These are phyloP conservation scores for Zychaea mexicana DNA, from an alignment of 371 early-diverging fungal species.

Conservation along the genomic window DNA sequence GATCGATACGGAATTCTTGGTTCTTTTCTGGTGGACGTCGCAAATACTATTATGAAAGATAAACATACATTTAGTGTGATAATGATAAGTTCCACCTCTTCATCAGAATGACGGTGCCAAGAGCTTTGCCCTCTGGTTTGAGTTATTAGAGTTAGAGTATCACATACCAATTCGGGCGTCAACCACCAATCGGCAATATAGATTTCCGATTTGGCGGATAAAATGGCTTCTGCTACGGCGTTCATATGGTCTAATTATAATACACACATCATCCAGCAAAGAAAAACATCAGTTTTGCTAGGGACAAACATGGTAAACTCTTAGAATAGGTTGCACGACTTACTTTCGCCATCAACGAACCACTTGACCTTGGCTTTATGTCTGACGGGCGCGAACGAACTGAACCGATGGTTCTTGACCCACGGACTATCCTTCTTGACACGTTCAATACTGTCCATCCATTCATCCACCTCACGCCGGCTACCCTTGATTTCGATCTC, in stretches of 20 bases:
- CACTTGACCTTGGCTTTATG: slow-evolving; percentile 68
- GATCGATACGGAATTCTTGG: slow-evolving; percentile 81
- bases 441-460: slow-evolving; percentile 61
- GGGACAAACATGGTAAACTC: slow-evolving; percentile 5
- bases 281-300: not conserved
- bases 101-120: too few relatives aligned
- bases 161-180: slow-evolving; percentile 71
- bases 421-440: slow-evolving; percentile 71
- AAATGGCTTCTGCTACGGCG: slow-evolving; percentile 79
- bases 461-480: slow-evolving; percentile 65
- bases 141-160: not conserved
- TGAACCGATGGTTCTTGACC: slow-evolving; percentile 70
- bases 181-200: slow-evolving; percentile 95
- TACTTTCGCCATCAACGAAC: slow-evolving; percentile 83
- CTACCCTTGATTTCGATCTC: slow-evolving; percentile 71
- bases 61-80: not conserved
- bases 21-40: slow-evolving; percentile 76
- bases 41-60: slow-evolving; percentile 59
- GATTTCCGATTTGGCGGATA: slow-evolving; percentile 76
- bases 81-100: too few relatives aligned
- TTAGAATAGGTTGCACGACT: not conserved
- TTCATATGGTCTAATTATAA: slow-evolving; percentile 72
- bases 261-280: not conserved
- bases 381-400: slow-evolving; percentile 83
- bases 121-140: not conserved